Evolutionary conservation across 1,139 yeast species (phyloP).

Genomic region (Kodamaea ohmeri): DNA sequence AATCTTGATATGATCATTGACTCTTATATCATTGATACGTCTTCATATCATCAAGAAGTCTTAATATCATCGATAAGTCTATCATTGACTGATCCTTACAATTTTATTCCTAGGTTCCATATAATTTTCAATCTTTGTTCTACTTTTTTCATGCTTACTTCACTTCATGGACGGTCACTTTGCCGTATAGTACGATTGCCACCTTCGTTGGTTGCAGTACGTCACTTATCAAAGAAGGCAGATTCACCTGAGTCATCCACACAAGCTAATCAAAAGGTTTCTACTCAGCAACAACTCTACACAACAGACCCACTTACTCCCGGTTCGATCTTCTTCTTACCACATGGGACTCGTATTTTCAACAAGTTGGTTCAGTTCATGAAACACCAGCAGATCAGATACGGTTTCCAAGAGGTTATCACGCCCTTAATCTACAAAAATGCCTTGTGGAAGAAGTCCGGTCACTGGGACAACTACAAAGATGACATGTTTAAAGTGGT

Average conservation of each 20-base stretch:
- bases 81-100: too few relatives aligned
- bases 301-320: conserved; percentile 79
- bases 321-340: conserved; percentile 84
- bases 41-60: too few relatives aligned
- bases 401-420: conserved; percentile 89
- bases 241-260: conserved; percentile 24
- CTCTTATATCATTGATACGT: too few relatives aligned
- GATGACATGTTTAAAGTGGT: conserved; percentile 90
- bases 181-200: background rate
- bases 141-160: background rate
- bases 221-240: too few relatives aligned
- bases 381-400: conserved; percentile 77
- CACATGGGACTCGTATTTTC: conserved; percentile 86
- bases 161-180: background rate
- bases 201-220: too few relatives aligned
- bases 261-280: conserved; percentile 46
- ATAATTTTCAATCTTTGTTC: background rate
- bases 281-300: conserved; percentile 68
- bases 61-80: too few relatives aligned
- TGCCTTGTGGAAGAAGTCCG: conserved; percentile 84
- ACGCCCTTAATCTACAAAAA: conserved; percentile 89
- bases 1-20: too few relatives aligned
- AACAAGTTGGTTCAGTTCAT: conserved; percentile 75
- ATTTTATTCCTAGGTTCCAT: too few relatives aligned
- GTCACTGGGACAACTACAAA: conserved; percentile 94